Base-by-base conservation (phyloP, 2,329 filamentous ascomycete species). In the Nemania serpens region DNA sequence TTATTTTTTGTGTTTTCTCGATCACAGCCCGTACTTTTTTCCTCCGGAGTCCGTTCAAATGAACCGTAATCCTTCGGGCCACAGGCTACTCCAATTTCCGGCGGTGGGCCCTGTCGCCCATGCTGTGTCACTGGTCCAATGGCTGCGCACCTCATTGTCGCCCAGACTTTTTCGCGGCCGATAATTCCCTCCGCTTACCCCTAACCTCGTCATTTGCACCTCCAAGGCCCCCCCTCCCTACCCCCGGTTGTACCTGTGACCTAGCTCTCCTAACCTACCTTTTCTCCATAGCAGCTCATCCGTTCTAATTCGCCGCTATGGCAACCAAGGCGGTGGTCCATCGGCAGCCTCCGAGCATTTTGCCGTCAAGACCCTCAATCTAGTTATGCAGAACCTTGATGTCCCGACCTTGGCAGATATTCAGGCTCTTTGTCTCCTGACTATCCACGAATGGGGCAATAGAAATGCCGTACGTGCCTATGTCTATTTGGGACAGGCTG, bases 401-500 rank as follows among this genome's bases (percentile, higher is more conserved):
- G 82, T 85, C 65, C 84, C 84, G 22, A 83, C 79, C 63, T 79
- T 87, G 42, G 82, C 83, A 58, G 84, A 87, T 63, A 85, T 87
- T 59, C 84, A 87, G 75, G 81, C 84, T 50, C 76, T 87, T 33
- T 86, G 84, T 73, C 77, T 87, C 56, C 75, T 87, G 65, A 82
- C 85, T 65, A 84, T 87, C 54, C 84, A 87, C 66, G 84, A 87
- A 74, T 87, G 84, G 84, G 84, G 84, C 49, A 82, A 81, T 59
- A 76, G 84, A 43, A 86, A 86, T 71, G 84, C 84, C 39, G 83
- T 87, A 33, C 83, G 84, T 17, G 84, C 84, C 63, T 87, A 87
- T 77, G 82, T 86, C 71, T 86, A 86, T 70, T 78, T 87, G 22
- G 84, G 84, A 64, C 84, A 87, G 70, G 84, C 84, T 34, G 81